Conservation (phyloP, 306 rosid species). For the Herpetospermum pedunculosum region DNA sequence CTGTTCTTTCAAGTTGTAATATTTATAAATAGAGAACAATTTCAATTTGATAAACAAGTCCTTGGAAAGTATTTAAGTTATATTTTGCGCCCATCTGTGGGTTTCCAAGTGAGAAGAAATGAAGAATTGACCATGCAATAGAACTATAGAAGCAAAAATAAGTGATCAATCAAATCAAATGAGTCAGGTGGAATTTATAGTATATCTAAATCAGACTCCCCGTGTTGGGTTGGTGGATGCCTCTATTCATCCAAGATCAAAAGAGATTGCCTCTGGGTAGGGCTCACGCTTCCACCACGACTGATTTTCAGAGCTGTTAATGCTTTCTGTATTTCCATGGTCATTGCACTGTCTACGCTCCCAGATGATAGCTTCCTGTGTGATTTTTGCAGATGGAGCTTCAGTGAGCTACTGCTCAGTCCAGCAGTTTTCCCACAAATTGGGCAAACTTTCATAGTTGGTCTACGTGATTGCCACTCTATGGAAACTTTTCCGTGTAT, state of each 20-base stretch:
- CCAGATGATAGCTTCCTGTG: conserved; percentile 91
- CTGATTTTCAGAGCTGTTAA: conserved; percentile 50
- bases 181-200: too few relatives aligned
- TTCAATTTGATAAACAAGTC: too few relatives aligned
- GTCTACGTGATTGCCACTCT: conserved; percentile 86
- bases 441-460: conserved; percentile 77
- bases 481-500: conserved; percentile 71
- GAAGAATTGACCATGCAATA: too few relatives aligned
- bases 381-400: conserved; percentile 81
- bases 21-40: not conserved
- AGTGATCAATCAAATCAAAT: too few relatives aligned
- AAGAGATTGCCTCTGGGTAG: conserved; percentile 4
- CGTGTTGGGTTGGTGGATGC: too few relatives aligned
- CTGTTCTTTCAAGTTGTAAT: not conserved
- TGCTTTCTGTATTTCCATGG: conserved; percentile 46
- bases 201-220: too few relatives aligned
- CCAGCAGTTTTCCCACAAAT: conserved; percentile 91
- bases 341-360: conserved; percentile 90
- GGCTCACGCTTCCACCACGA: conserved; percentile 5
- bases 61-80: too few relatives aligned
- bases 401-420: conserved; percentile 85
- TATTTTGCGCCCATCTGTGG: conserved; percentile 43
- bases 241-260: conserved; percentile 4
- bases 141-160: too few relatives aligned
- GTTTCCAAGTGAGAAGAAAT: too few relatives aligned